Conservation (phyloP, 768 basidiomycete genomes). For the Leucocoprinus leucothites region DNA sequence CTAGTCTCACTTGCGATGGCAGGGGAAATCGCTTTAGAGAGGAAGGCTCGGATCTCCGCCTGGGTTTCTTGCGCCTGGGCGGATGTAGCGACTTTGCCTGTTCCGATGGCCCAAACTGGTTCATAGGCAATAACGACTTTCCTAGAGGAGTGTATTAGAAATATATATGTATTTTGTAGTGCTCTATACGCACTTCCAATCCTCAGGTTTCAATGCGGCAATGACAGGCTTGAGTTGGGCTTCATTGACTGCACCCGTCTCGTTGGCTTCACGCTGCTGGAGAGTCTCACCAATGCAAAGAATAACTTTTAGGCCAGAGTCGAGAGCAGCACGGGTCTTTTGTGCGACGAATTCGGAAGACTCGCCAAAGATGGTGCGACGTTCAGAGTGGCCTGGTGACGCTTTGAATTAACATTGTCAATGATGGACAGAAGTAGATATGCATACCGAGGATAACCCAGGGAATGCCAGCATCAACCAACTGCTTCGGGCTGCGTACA, state of each 20-base stretch:
- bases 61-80: conserved; percentile 95
- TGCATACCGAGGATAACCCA: conserved; percentile 86
- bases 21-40: conserved; percentile 60
- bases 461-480: conserved; percentile 81
- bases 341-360: conserved; percentile 76
- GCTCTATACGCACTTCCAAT: conserved; percentile 70
- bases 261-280: conserved; percentile 73
- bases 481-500: conserved; percentile 67
- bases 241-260: conserved; percentile 80
- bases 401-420: conserved; percentile 8
- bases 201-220: conserved; percentile 50
- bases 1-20: conserved; percentile 71
- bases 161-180: not conserved
- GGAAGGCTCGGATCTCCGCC: conserved; percentile 73
- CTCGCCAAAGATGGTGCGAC: conserved; percentile 90
- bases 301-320: conserved; percentile 77
- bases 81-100: conserved; percentile 91
- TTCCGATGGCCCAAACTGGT: conserved; percentile 98
- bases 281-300: conserved; percentile 97
- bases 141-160: conserved; percentile 32
- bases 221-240: conserved; percentile 79
- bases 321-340: conserved; percentile 84
- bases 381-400: conserved; percentile 85
- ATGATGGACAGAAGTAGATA: not conserved
- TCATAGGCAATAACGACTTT: conserved; percentile 95